phyloP scores from a whole-genome alignment of 805 yeast species.

The Ogataea populi-albae region DNA sequence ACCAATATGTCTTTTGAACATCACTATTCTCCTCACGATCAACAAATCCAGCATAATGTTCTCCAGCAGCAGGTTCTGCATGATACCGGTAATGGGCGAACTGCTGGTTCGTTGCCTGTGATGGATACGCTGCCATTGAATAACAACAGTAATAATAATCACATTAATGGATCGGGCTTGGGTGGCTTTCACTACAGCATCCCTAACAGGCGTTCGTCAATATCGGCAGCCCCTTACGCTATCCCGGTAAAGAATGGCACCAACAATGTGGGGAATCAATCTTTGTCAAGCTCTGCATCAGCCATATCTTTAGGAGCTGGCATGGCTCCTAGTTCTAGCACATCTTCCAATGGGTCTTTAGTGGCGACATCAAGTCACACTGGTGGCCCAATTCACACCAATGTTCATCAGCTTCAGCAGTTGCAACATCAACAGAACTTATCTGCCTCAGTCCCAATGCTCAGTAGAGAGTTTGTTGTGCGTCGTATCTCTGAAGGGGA shows the following conservation, averaged over 20 bases:
- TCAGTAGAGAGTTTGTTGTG: conserved; percentile 69
- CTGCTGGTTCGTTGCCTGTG: neutral
- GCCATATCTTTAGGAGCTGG: neutral
- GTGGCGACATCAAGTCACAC: conserved; percentile 18
- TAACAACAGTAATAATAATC: conserved; percentile 1
- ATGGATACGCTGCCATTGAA: neutral
- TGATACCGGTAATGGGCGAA: neutral
- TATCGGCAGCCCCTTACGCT: conserved; percentile 37
- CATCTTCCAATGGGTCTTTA: conserved; percentile 3
- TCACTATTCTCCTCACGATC: neutral
- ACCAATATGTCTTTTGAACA: conserved; percentile 1
- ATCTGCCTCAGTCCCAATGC: conserved; percentile 28
- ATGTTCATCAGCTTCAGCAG: conserved; percentile 14
- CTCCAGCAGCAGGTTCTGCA: conserved; percentile 1
- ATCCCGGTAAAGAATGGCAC: conserved; percentile 29
- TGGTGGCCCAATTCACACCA: conserved; percentile 26
- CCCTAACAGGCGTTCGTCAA: conserved; percentile 34
- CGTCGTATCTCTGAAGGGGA: conserved; percentile 84
- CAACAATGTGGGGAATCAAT: neutral
- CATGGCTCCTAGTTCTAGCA: neutral
- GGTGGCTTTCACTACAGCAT: conserved; percentile 16
- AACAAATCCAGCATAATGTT: conserved; percentile 2
- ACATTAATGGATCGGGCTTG: neutral
- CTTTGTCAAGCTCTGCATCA: neutral
- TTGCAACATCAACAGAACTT: conserved; percentile 30